phyloP scores from a whole-genome alignment of 169 alveolate species.

The Cryptosporidium parvum region DNA sequence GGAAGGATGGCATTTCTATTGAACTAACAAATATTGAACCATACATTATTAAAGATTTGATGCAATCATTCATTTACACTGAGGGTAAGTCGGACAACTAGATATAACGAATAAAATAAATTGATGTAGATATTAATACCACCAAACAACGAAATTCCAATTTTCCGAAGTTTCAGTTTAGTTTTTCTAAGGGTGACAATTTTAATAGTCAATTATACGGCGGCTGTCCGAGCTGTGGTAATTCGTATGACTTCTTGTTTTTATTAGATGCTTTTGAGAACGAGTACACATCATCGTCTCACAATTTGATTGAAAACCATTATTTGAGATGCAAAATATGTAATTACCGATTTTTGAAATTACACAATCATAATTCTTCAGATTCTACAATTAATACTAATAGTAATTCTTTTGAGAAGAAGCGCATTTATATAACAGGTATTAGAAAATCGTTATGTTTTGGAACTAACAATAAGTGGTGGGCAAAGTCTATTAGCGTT shows the following conservation, averaged over 20 bases:
- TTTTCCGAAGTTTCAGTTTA: conserved; percentile 52
- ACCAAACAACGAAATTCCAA: conserved; percentile 21
- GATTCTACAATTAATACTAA: conserved; percentile 27
- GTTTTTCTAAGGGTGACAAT: conserved; percentile 30
- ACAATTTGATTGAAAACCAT: background rate
- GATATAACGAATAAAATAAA: background rate
- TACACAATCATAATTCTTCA: conserved; percentile 9
- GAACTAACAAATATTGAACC: conserved; percentile 39
- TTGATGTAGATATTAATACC: conserved; percentile 10
- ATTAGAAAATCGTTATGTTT: conserved; percentile 33
- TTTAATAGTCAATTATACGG: conserved; percentile 25
- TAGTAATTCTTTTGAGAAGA: background rate
- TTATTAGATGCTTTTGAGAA: background rate
- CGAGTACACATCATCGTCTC: too few relatives aligned
- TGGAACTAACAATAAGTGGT: conserved; percentile 24
- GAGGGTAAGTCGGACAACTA: conserved; percentile 22
- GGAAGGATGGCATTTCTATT: conserved; percentile 3
- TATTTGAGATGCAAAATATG: conserved; percentile 46
- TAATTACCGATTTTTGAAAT: background rate
- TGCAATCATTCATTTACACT: conserved; percentile 44
- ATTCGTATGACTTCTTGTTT: conserved; percentile 20
- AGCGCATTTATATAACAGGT: conserved; percentile 37
- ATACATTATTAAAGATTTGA: conserved; percentile 24
- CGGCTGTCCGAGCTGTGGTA: conserved; percentile 68
- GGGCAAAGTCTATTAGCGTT: conserved; percentile 10